Evolutionary conservation across 768 basidiomycete species (phyloP), one percentile per base, ranked within the genome.

Genomic region (Boletus reticulatus): DNA sequence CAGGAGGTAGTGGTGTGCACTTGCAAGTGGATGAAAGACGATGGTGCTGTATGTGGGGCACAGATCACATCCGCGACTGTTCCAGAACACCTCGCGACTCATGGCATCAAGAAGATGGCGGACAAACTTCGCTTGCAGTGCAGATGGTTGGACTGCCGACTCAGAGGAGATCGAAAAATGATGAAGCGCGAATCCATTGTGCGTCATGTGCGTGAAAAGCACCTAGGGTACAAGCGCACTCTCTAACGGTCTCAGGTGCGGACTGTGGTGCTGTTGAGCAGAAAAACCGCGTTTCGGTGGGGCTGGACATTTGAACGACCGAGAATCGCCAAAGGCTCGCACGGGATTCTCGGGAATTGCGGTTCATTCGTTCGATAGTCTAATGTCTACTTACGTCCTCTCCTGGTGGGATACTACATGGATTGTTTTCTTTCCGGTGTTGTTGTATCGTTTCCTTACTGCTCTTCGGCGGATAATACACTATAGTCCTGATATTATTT

Each of bases 121-220:
- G 32, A 34, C 20, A 0, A 38, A 1, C 0, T 2, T 11, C 41
- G 0, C 0, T 1, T 64, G 12, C 0, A 1, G 0, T 67, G 67
- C 13, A 17, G 16, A 22, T 67, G 66, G 66, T 1, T 2, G 0
- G 48, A 47, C 1, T 66, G 65, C 29, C 32, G 36, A 11, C 29
- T 48, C 12, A 52, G 41, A 34, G 43, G 48, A 19, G 29, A 19
- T 3, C 48, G n/a, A 9, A 1, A 0, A 2, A 4, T 0, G 14
- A 42, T 67, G 17, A 67, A 67, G 0, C 62, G 67, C 2, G 58
- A 67, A 34, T 53, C 52, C 10, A 60, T 67, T 4, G 39, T 51
- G 2, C 54, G 67, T 0, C 67, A 67, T 2, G 16, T 64, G 0
- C 43, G 53, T 0, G 67, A 67, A 34, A 53, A 7, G 4, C 66